Conservation (phyloP, 176 grass and related monocot species). For the Raddia guianensis region DNA sequence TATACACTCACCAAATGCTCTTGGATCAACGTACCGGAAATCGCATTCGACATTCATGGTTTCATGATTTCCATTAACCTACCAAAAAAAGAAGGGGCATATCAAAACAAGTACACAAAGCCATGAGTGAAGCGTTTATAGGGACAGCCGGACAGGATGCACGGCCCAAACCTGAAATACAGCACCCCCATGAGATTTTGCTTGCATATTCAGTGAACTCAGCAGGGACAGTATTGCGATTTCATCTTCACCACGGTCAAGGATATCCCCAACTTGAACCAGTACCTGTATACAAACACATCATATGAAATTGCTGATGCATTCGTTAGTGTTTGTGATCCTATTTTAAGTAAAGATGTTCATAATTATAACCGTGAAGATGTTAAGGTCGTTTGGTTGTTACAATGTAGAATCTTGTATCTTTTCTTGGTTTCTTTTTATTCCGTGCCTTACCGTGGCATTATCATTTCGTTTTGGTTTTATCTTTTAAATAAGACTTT, state of each 20-base stretch:
- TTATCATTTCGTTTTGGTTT: too few species aligned
- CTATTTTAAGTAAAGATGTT: too few species aligned
- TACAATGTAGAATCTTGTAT: too few species aligned
- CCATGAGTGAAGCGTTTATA: background rate
- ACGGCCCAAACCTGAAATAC: slow-evolving; percentile 79
- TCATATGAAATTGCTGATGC: background rate
- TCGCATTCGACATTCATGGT: slow-evolving; percentile 93
- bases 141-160: background rate
- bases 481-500: too few species aligned
- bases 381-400: too few species aligned
- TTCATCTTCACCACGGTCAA: slow-evolving; percentile 88
- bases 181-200: slow-evolving; percentile 81
- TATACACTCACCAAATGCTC: slow-evolving; percentile 82
- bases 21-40: slow-evolving; percentile 74
- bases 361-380: too few species aligned
- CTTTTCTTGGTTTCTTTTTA: too few species aligned
- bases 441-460: too few species aligned
- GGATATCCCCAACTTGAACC: slow-evolving; percentile 95
- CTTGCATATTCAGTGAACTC: slow-evolving; percentile 68
- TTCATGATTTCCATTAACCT: slow-evolving; percentile 98
- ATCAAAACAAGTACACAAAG: background rate
- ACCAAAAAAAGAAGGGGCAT: background rate
- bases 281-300: slow-evolving; percentile 51
- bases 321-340: too few species aligned
- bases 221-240: slow-evolving; percentile 87